These are phyloP conservation scores for Zymoseptoria brevis DNA, from an alignment of 2,329 filamentous ascomycete genomes.

Conservation along the genomic window DNA sequence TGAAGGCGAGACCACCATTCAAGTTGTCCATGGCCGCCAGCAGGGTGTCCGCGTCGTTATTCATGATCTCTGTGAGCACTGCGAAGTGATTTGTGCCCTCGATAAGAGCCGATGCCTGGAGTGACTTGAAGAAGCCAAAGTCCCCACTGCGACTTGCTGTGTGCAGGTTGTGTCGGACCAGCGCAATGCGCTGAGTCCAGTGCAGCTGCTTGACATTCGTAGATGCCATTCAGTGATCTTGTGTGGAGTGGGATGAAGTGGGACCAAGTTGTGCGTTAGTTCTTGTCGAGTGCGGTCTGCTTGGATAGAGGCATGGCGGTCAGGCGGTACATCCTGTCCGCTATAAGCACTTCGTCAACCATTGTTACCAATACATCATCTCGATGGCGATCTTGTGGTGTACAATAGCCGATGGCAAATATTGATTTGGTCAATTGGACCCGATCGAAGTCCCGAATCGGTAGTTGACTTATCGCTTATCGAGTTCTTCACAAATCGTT, in stretches of 20 bases:
- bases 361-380: neutral
- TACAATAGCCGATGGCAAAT: neutral
- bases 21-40: conserved; percentile 40
- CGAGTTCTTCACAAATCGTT: neutral
- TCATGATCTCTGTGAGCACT: conserved; percentile 33
- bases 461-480: neutral
- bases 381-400: neutral
- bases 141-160: conserved; percentile 37
- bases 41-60: conserved; percentile 37
- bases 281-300: neutral
- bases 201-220: conserved; percentile 31
- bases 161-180: conserved; percentile 40
- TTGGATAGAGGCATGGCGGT: neutral
- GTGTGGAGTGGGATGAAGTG: neutral
- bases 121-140: conserved; percentile 41
- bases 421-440: conserved; percentile 1
- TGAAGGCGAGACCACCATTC: conserved; percentile 39
- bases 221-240: conserved; percentile 15
- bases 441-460: neutral
- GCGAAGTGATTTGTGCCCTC: conserved; percentile 41
- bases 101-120: conserved; percentile 37
- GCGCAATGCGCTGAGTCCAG: conserved; percentile 40
- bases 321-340: neutral
- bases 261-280: neutral
- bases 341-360: neutral